Conservation (phyloP, 163 green algal species). For the Chloroidium sp. region DNA sequence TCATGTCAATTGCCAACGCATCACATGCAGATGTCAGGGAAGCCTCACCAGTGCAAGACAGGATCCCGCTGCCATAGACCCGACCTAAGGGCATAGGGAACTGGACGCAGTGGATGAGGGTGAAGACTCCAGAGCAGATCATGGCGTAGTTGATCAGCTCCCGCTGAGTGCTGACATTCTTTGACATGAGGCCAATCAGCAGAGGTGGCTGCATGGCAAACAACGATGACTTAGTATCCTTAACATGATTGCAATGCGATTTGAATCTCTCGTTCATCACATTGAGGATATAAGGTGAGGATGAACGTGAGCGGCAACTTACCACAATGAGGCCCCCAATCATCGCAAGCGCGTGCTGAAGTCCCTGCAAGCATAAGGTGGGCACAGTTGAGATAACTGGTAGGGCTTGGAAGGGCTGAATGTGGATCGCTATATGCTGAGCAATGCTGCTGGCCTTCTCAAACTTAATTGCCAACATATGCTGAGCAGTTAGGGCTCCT, state of each 20-base stretch:
- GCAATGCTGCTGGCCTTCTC: no score
- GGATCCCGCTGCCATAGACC: constrained; percentile 1
- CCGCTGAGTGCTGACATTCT: constrained; percentile 24
- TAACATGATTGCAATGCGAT: not conserved
- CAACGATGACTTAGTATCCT: not conserved
- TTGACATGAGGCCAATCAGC: constrained; percentile 12
- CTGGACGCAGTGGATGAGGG: constrained; percentile 33
- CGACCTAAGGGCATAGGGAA: not conserved
- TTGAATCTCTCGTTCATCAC: not conserved
- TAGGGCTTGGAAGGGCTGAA: not conserved
- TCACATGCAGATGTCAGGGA: no score
- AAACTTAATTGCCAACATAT: no score
- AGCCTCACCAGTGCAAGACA: not conserved
- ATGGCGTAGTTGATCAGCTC: constrained; percentile 59
- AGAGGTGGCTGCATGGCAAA: constrained; percentile 7
- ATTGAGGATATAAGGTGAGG: not conserved
- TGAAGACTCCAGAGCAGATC: constrained; percentile 68
- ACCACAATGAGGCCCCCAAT: constrained; percentile 25
- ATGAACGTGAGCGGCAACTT: not conserved
- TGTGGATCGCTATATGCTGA: not conserved
- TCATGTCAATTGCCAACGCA: no score
- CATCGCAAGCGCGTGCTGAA: constrained; percentile 78
- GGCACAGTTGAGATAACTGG: constrained; percentile 16
- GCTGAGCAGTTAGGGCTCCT: no score
- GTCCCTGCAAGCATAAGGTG: constrained; percentile 2